Percentiles rank a stretch among this genome's conserved stretches.
These are phyloP conservation scores for Hypericum perforatum DNA, from an alignment of 345 rosid genomes.

Conservation along the genomic window DNA sequence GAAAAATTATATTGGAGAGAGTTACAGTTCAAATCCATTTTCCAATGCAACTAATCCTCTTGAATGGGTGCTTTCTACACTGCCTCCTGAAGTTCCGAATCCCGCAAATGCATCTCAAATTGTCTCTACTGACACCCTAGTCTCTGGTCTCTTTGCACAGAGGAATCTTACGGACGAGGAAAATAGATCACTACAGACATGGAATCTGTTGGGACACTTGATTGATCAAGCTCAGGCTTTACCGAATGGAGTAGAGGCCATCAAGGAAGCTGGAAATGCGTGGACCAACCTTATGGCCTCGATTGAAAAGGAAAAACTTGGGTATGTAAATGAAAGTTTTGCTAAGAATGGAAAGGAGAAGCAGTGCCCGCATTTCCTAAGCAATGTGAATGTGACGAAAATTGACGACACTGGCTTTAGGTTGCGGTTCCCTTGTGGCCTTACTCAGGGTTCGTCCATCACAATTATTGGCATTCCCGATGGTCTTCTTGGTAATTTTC, in stretches of 20 bases:
- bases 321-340: constrained; percentile 38
- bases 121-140: constrained; percentile 42
- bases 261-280: constrained; percentile 82
- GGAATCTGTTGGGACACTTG: constrained; percentile 57
- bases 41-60: constrained; percentile 63
- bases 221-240: constrained; percentile 56
- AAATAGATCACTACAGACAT: constrained; percentile 53
- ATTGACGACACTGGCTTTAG: constrained; percentile 34
- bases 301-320: constrained; percentile 53
- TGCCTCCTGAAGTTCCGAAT: constrained; percentile 45
- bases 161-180: constrained; percentile 61
- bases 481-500: constrained; percentile 84
- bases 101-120: constrained; percentile 50
- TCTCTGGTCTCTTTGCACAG: constrained; percentile 41
- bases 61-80: constrained; percentile 50
- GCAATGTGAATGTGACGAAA: constrained; percentile 67
- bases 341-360: constrained; percentile 34
- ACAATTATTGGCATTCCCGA: constrained; percentile 80
- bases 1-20: constrained; percentile 12
- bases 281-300: constrained; percentile 72
- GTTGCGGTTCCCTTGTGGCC: constrained; percentile 76
- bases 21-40: constrained; percentile 34
- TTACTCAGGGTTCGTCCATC: constrained; percentile 90
- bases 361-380: constrained; percentile 83
- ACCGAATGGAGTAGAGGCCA: constrained; percentile 71